Evolutionary conservation across 331 rosid genomes (phyloP).

Genomic region (Malus hybrid): DNA sequence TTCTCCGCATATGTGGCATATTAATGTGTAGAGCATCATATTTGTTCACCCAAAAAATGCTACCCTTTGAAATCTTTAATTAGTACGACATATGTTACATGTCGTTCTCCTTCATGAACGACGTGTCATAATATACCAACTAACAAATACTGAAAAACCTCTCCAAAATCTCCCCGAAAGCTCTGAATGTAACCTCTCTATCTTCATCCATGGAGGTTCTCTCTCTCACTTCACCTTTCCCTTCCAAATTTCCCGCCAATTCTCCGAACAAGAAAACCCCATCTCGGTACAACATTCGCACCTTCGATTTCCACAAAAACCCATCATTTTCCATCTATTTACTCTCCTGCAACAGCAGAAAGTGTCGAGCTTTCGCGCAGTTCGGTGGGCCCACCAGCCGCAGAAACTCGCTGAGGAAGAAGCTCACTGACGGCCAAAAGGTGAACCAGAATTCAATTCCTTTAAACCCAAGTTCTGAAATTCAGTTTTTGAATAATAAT

Average conservation of each 20-base stretch:
- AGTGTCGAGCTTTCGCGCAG: conserved; percentile 40
- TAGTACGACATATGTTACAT: neutral
- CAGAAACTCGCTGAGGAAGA: conserved; percentile 75
- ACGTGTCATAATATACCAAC: neutral
- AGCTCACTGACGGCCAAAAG: conserved; percentile 57
- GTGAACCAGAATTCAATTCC: conserved; percentile 39
- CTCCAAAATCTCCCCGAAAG: neutral
- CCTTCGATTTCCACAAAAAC: conserved; percentile 18
- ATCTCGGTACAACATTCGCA: conserved; percentile 8
- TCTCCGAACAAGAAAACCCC: conserved; percentile 11
- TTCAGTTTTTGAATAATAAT: conserved; percentile 19
- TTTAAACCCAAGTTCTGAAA: conserved; percentile 25
- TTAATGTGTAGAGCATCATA: too few relatives aligned
- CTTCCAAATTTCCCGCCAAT: conserved; percentile 19
- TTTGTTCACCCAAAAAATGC: too few relatives aligned
- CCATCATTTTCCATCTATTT: conserved; percentile 18
- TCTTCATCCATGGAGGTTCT: conserved; percentile 38
- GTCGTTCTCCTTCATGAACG: too few relatives aligned
- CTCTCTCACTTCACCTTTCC: conserved; percentile 21
- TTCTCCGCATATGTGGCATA: too few relatives aligned
- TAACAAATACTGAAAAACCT: neutral
- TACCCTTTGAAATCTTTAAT: too few relatives aligned
- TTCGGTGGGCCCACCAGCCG: conserved; percentile 58
- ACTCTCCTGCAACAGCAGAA: conserved; percentile 16
- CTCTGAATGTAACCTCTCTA: neutral